Evolutionary conservation across 2,329 filamentous ascomycete genomes (phyloP), one percentile per base, ranked within the genome.

Genomic region (Penicillium nordicum): DNA sequence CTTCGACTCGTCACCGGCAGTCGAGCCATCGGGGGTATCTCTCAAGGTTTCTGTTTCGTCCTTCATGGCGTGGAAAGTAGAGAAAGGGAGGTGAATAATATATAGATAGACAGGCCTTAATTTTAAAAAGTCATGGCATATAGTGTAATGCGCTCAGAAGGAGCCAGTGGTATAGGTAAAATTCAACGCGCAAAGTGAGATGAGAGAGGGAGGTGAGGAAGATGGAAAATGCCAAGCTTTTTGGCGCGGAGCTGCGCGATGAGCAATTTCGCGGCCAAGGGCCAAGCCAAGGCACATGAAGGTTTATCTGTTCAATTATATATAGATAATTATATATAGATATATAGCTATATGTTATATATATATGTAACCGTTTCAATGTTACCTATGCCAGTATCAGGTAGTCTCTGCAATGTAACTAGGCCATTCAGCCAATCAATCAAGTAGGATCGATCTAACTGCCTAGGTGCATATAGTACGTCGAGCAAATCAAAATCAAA

Each of bases 21-120:
- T 73, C 58, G 78, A 76, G 50, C 74, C 71, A 52, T 72, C 70
- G 42, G 72, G 67, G 29, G 72, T 68, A 45, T 77, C 74, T 48
- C 57, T 57, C 5, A 55, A 38, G 25, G 44, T 44, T 57, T 64
- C 62, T 50, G 42, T 48, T 55, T 63, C 61, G 50, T 64, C 59
- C 44, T 60, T 62, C 62, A 63, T 63, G 27, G 42, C 60, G 34
- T 45, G 27, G 14, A 21, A 41, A 30, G 43, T 38, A 38, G 21
- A 38, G 42, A 29, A 42, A 16, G 32, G 11, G 27, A 25, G 16
- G 16, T 38, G 14, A 25, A 16, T 27, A 36, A 5, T n/a, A 36
- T n/a, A 36, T 34, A 27, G 16, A 4, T n/a, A 16, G 18, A n/a
- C 21, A 32, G 1, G 3, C 4, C 1, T 16, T 5, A 7, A 27